Evolutionary conservation across 176 grass and related monocot species (phyloP).

Genomic region (Saccharum spontaneum): DNA sequence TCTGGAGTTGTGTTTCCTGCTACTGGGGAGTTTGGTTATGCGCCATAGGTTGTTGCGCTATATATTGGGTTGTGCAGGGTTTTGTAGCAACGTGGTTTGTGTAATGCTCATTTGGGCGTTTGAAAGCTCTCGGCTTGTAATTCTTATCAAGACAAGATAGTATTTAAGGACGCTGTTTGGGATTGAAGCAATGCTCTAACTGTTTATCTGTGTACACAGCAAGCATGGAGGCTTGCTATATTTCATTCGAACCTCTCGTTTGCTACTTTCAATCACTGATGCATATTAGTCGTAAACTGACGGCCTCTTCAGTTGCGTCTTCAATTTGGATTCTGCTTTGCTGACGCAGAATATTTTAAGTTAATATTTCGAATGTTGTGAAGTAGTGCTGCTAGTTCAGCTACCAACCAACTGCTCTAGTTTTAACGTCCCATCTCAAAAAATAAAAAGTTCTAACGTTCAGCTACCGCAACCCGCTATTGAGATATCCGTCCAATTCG

Average conservation of each 20-base stretch:
- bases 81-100: slow-evolving; percentile 43
- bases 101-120: slow-evolving; percentile 27
- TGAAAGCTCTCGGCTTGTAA: slow-evolving; percentile 36
- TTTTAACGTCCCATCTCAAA: no score
- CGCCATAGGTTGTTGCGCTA: slow-evolving; percentile 27
- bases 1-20: slow-evolving; percentile 52
- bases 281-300: neutral
- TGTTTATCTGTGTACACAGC: neutral
- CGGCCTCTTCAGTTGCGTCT: neutral
- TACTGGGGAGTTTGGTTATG: slow-evolving; percentile 37
- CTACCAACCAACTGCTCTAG: neutral
- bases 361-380: neutral
- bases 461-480: no score
- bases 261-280: neutral
- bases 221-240: neutral
- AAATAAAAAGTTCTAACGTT: no score
- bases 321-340: neutral
- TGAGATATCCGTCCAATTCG: no score
- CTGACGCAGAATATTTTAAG: neutral
- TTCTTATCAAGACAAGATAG: slow-evolving; percentile 2
- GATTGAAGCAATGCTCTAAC: slow-evolving; percentile 15
- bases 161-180: slow-evolving; percentile 27
- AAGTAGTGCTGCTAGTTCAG: neutral
- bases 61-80: slow-evolving; percentile 41
- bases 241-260: neutral